phyloP scores from a whole-genome alignment of 2,329 filamentous ascomycete species.

The Penicillium frequentans region DNA sequence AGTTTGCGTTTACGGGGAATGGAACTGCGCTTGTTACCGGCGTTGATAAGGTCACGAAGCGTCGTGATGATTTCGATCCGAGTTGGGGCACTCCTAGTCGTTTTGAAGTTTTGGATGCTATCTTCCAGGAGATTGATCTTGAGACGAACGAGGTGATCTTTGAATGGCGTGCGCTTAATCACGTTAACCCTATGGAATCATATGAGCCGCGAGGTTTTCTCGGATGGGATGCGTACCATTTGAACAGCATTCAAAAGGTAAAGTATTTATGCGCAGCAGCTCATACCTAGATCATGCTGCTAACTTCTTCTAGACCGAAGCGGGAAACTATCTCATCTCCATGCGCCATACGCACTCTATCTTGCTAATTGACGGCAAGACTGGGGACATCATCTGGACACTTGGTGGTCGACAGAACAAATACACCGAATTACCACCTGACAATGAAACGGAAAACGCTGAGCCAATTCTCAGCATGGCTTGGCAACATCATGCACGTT shows the following conservation, averaged over 20 bases:
- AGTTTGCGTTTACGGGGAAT: conserved; percentile 6
- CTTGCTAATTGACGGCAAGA: conserved; percentile 1
- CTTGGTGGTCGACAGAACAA: neutral
- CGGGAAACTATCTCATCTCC: conserved; percentile 8
- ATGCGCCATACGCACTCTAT: conserved; percentile 8
- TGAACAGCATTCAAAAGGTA: conserved; percentile 7
- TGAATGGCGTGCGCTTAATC: conserved; percentile 4
- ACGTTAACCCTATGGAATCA: conserved; percentile 6
- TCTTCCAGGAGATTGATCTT: conserved; percentile 6
- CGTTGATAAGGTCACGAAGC: neutral
- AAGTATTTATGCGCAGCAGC: no score
- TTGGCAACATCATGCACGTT: conserved; percentile 14
- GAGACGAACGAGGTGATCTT: conserved; percentile 8
- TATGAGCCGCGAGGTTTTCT: neutral
- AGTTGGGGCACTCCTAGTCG: neutral
- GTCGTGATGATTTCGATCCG: neutral
- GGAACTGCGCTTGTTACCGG: conserved; percentile 5
- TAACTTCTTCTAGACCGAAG: conserved; percentile 1
- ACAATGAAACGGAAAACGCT: neutral
- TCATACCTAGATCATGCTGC: neutral
- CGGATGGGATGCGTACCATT: conserved; percentile 6
- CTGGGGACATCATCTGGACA: neutral
- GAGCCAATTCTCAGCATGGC: neutral
- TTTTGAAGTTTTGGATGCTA: neutral
- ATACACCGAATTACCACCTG: neutral